Percentiles rank a stretch among this genome's conserved stretches.
Evolutionary conservation across 2,329 filamentous ascomycete genomes (phyloP).

Genomic region (Cladosporium austrohemisphaericum): DNA sequence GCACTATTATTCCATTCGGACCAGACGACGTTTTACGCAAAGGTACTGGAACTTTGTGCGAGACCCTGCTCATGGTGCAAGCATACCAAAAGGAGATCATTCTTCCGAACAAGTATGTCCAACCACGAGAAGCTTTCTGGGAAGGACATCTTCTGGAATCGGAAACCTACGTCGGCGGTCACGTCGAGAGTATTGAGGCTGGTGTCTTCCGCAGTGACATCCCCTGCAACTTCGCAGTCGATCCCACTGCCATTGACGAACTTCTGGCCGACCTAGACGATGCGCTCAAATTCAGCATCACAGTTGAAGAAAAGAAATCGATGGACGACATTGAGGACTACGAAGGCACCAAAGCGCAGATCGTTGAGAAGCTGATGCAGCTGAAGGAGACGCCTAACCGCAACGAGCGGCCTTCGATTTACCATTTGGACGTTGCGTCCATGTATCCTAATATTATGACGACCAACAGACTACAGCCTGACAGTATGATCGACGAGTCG

Average conservation of each 20-base stretch:
- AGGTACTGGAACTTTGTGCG: conserved; percentile 95
- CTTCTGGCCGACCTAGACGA: conserved; percentile 80
- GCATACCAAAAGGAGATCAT: conserved; percentile 90
- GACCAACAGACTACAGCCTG: conserved; percentile 92
- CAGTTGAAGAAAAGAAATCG: conserved; percentile 51
- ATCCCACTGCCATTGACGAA: conserved; percentile 84
- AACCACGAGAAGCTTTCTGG: conserved; percentile 90
- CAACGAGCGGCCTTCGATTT: conserved; percentile 82
- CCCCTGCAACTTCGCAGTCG: conserved; percentile 88
- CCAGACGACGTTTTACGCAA: conserved; percentile 92
- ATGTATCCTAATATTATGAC: conserved; percentile 99
- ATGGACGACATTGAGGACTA: conserved; percentile 51
- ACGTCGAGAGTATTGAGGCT: conserved; percentile 98
- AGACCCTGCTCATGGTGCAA: conserved; percentile 99
- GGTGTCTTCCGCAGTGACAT: conserved; percentile 96
- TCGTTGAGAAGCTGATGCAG: conserved; percentile 63
- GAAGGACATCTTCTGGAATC: conserved; percentile 94
- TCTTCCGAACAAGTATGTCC: conserved; percentile 90
- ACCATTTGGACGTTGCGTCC: conserved; percentile 95
- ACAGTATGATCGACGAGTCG: conserved; percentile 97
- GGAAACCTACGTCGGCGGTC: conserved; percentile 95
- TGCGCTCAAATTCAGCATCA: conserved; percentile 75
- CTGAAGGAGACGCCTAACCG: conserved; percentile 81
- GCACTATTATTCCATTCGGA: conserved; percentile 89
- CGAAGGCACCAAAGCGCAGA: conserved; percentile 71